Base-by-base conservation (phyloP, 345 rosid genomes). In the Salix caprea region DNA sequence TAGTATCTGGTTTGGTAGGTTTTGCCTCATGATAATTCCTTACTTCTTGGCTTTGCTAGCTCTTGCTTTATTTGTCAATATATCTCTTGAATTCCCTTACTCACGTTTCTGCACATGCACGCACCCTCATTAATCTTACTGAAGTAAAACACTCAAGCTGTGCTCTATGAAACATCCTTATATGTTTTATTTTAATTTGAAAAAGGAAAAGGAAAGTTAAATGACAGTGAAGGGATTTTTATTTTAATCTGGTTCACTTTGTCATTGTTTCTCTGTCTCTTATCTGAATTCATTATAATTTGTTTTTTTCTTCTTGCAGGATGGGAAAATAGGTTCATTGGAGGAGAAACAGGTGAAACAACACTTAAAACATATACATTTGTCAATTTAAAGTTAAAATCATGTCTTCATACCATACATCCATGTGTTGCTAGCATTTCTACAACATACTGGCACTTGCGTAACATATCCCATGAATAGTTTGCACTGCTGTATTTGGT, bases 331-430 rank as follows among this genome's bases (percentile, higher is more conserved):
- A 71, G 90, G 80, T 74, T 83, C 91, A 64, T 79, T 94, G 88
- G 94, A 88, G 75, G 83, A 84, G 84, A 92, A 94, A 81, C 98
- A 94, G 97, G 98, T 94, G 83, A 80, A 67, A 26, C 67, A 40
- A 11, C 71, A 56, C 62, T n/a, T 56, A n/a, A 40, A 24, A 21
- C 32, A 18, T 24, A 50, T 40, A 56, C 19, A 8, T 58, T 5
- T 64, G 36, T 30, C 7, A 18, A 68, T 19, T 62, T 42, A 69
- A 58, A 24, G 15, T 15, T 24, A 26, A 15, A 28, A 26, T 4
- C 23, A 72, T 34, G 3, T 39, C 28, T 10, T 12, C 9, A 10
- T 24, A 7, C 50, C 21, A 13, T 18, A 18, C 8, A 15, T 54
- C 24, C 32, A 28, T 42, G 50, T 12, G 19, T 18, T 36, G 10